Percentiles rank a stretch among this genome's conserved stretches.
These are phyloP conservation scores for Mortierella hygrophila DNA, from an alignment of 192 early-diverging fungal species.

Conservation along the genomic window DNA sequence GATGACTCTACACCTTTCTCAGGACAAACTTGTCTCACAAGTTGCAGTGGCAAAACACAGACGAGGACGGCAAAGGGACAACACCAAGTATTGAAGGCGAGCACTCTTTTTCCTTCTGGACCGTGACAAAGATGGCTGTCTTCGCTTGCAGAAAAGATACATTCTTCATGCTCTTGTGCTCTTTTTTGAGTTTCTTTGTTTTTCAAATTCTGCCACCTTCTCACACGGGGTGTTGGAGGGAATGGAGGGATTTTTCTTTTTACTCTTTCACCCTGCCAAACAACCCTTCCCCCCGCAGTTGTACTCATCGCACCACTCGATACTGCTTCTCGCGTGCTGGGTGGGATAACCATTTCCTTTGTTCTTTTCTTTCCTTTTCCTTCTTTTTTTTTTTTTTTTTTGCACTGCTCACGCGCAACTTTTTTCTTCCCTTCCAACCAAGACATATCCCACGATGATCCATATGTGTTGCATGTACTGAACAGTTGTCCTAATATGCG, in stretches of 20 bases:
- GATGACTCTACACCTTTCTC: not conserved
- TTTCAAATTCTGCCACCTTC: not conserved
- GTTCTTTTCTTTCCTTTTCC: not conserved
- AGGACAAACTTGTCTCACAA: not conserved
- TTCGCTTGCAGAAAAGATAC: too few relatives aligned
- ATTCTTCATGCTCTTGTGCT: not conserved
- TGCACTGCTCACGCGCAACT: not conserved
- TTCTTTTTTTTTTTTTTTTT: slow-evolving; percentile 9
- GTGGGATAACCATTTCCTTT: not conserved
- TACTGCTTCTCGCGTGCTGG: not conserved
- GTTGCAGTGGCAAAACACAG: not conserved
- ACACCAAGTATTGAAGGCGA: not conserved
- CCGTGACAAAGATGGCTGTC: too few relatives aligned
- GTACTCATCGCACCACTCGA: not conserved
- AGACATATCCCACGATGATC: slow-evolving; percentile 4
- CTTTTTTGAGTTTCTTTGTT: not conserved
- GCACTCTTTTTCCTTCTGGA: too few relatives aligned
- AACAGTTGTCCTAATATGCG: not conserved
- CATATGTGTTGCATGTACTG: not conserved
- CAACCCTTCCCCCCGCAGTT: not conserved
- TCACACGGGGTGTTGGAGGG: not conserved
- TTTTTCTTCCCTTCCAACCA: not conserved
- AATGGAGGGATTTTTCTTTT: not conserved
- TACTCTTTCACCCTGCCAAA: not conserved
- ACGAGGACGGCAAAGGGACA: not conserved